phyloP scores from a whole-genome alignment of 75 land plant species.

The Isoetes taiwanensis region DNA sequence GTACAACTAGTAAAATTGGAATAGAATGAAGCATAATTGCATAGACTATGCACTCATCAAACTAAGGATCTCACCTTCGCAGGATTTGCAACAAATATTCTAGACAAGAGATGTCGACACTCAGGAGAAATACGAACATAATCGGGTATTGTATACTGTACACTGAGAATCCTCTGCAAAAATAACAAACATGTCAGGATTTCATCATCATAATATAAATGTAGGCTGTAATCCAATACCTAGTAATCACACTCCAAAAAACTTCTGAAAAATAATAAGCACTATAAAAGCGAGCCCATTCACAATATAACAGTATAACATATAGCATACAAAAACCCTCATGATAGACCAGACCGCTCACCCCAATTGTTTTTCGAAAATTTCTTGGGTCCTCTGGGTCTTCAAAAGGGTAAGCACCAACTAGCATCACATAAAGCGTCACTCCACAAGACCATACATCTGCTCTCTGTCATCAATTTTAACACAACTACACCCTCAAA shows the following conservation, averaged over 20 bases:
- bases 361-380: conserved; percentile 41
- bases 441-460: conserved; percentile 79
- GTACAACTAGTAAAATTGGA: not conserved
- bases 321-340: not conserved
- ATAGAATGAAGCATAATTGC: not conserved
- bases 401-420: conserved; percentile 58
- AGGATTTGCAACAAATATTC: conserved; percentile 88
- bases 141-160: conserved; percentile 87
- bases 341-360: conserved; percentile 6
- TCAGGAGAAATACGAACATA: conserved; percentile 66
- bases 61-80: conserved; percentile 36
- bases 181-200: not conserved
- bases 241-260: conserved; percentile 44
- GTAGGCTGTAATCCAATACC: conserved; percentile 38
- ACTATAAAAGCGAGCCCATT: too few relatives aligned
- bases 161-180: conserved; percentile 75
- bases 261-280: conserved; percentile 35
- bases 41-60: too few relatives aligned
- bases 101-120: conserved; percentile 68
- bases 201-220: conserved; percentile 17
- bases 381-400: conserved; percentile 51
- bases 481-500: not conserved
- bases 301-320: too few relatives aligned
- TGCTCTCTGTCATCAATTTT: conserved; percentile 47
- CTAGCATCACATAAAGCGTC: conserved; percentile 52